Base-by-base conservation (phyloP, 2,329 filamentous ascomycete genomes). In the Colletotrichum sp. region DNA sequence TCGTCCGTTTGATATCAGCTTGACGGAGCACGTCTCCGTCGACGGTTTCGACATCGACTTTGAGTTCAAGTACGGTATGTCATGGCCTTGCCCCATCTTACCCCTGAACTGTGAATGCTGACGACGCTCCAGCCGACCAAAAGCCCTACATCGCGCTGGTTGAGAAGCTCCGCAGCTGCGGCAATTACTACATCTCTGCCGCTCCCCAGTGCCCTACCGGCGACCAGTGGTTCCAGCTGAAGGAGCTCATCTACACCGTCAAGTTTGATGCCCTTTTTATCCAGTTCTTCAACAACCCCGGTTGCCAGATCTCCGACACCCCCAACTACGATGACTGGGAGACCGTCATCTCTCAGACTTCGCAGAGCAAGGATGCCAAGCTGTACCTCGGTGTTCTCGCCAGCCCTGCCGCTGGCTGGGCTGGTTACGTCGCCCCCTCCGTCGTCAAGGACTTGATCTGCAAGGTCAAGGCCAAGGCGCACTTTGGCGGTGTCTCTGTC, bases 281-380 rank as follows among this genome's bases (percentile, higher is more conserved):
- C 66, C 87, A 89, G 81, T 89, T 89, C 80, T 89, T 88, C 82
- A 88, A 89, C 83, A 88, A 88, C 79, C 78, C 79, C 1, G 77
- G 65, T 25, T 88, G 86, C 78, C 83, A 83, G 75, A 73, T 76
- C 15, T 69, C 81, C 10, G 82, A 81, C 12, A 79, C 82, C 13
- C 78, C 78, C 43, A 89, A 88, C 76, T 89, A 86, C 79, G 79
- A 86, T 66, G 79, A 80, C 16, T 89, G 88, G 87, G 84, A 81
- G 64, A 52, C 65, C 0, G 81, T 85, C 32, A 71, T 89, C 39
- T 69, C 78, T 6, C 55, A 73, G 5, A 86, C 83, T 48, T 75
- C 81, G 4, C 78, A 79, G 71, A 88, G 84, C 82, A 78, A 83
- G 78, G 77, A 81, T 10, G 85, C 87, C 34, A 87, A 88, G 82